A percentile compares a stretch with the other conserved stretches of the same genome.
phyloP scores from a whole-genome alignment of 768 basidiomycete genomes.

The Tubosaeta sp. region DNA sequence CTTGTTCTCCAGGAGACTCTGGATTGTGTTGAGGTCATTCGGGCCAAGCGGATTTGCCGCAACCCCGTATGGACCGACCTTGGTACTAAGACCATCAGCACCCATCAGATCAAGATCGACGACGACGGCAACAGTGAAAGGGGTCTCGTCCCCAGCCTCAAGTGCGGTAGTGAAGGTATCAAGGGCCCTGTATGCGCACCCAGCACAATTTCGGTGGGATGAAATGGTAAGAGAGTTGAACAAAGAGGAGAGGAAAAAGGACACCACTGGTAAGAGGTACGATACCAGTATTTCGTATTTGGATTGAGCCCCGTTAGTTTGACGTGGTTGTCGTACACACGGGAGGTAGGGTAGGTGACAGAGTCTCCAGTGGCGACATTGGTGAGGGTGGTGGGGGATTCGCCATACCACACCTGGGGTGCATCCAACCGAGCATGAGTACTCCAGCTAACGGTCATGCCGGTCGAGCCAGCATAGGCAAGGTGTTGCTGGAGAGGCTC shows the following conservation, averaged over 20 bases:
- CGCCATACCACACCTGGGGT: slow-evolving; percentile 25
- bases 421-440: slow-evolving; percentile 16
- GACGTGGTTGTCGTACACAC: slow-evolving; percentile 28
- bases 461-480: slow-evolving; percentile 22
- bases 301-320: slow-evolving; percentile 23
- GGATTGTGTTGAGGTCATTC: slow-evolving; percentile 26
- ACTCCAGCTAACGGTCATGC: slow-evolving; percentile 28
- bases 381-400: slow-evolving; percentile 14
- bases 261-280: slow-evolving; percentile 23
- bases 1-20: slow-evolving; percentile 26
- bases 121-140: slow-evolving; percentile 23
- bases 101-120: slow-evolving; percentile 29
- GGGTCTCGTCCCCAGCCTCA: slow-evolving; percentile 13
- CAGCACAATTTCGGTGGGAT: slow-evolving; percentile 20
- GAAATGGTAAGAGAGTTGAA: not conserved
- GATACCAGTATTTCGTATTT: slow-evolving; percentile 26
- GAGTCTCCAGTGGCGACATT: slow-evolving; percentile 19
- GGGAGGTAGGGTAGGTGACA: slow-evolving; percentile 21
- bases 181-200: slow-evolving; percentile 22
- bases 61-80: slow-evolving; percentile 22
- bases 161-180: slow-evolving; percentile 26
- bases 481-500: slow-evolving; percentile 26
- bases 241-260: too few species aligned
- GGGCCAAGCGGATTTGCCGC: slow-evolving; percentile 21
- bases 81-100: slow-evolving; percentile 26